Evolutionary conservation across 2,329 filamentous ascomycete genomes (phyloP).

Genomic region (Penicillium olsonii): DNA sequence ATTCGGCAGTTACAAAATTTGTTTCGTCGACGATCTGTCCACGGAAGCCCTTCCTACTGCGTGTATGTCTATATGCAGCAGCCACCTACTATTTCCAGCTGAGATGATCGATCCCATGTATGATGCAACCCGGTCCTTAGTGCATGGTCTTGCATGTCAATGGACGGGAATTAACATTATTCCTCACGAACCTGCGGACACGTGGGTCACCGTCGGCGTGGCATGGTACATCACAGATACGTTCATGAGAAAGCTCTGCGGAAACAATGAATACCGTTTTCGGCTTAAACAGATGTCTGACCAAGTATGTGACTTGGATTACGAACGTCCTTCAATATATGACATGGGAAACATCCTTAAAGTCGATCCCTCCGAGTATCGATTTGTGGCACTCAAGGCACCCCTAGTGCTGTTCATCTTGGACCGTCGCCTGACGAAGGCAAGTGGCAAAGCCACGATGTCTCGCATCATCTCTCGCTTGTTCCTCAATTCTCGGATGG

Average conservation of each 20-base stretch:
- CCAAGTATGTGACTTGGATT: constrained; percentile 75
- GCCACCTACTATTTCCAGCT: constrained; percentile 77
- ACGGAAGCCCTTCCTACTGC: constrained; percentile 75
- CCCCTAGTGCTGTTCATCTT: constrained; percentile 90
- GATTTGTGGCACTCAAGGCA: constrained; percentile 89
- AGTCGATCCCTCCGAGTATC: constrained; percentile 79
- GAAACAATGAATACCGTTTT: constrained; percentile 92
- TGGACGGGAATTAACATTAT: constrained; percentile 95
- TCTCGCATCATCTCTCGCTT: constrained; percentile 83
- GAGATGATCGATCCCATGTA: constrained; percentile 84
- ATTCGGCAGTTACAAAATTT: constrained; percentile 87
- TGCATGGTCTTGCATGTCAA: constrained; percentile 83
- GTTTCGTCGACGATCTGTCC: constrained; percentile 87
- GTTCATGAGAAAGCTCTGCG: constrained; percentile 86
- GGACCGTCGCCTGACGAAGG: constrained; percentile 86
- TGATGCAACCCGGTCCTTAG: constrained; percentile 75
- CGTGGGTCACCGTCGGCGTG: constrained; percentile 86
- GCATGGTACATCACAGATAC: constrained; percentile 94
- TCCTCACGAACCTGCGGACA: constrained; percentile 75
- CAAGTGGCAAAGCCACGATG: constrained; percentile 79
- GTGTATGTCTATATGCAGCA: constrained; percentile 85
- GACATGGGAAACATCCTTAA: constrained; percentile 76
- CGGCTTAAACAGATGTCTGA: constrained; percentile 85
- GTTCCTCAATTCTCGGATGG: constrained; percentile 81
- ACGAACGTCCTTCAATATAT: constrained; percentile 77